These are phyloP conservation scores for Rhizopus sp. DNA, from an alignment of 371 early-diverging fungal genomes.

Conservation along the genomic window DNA sequence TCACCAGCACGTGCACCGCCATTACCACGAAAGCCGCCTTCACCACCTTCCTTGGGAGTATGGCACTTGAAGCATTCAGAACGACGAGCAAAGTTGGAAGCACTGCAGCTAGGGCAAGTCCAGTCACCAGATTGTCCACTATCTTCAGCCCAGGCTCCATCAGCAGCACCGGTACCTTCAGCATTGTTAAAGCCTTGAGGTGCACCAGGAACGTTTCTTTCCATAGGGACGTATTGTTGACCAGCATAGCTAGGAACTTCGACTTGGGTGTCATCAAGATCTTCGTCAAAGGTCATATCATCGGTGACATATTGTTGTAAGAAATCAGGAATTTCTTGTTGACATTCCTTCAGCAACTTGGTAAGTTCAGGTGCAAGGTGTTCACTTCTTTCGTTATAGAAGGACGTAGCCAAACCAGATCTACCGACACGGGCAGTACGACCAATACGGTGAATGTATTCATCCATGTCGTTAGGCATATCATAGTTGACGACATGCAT, in stretches of 20 bases:
- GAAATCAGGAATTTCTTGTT: conserved; percentile 79
- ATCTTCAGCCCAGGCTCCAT: conserved; percentile 28
- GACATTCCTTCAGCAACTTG: conserved; percentile 80
- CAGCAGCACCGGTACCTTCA: conserved; percentile 31
- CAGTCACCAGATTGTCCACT: conserved; percentile 38
- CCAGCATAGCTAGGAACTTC: conserved; percentile 48
- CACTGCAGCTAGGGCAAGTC: conserved; percentile 37
- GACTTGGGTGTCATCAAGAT: conserved; percentile 48
- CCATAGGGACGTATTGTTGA: conserved; percentile 46
- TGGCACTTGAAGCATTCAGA: conserved; percentile 68
- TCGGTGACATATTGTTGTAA: conserved; percentile 45
- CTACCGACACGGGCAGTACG: conserved; percentile 77
- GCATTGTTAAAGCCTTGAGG: conserved; percentile 39
- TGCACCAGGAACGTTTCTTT: conserved; percentile 34
- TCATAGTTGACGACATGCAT: conserved; percentile 90
- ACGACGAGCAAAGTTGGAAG: conserved; percentile 46
- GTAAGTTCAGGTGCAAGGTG: conserved; percentile 63
- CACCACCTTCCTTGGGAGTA: conserved; percentile 55
- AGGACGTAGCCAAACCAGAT: conserved; percentile 75
- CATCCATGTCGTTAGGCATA: conserved; percentile 74
- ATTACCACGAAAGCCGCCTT: conserved; percentile 34
- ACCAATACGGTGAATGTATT: conserved; percentile 87
- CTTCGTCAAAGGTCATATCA: conserved; percentile 39
- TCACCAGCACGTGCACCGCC: conserved; percentile 59
- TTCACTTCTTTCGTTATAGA: conserved; percentile 58